Evolutionary conservation across 495 filamentous ascomycete genomes (phyloP), one percentile per base, ranked within the genome.

Genomic region (Lophiostoma macrostomum): DNA sequence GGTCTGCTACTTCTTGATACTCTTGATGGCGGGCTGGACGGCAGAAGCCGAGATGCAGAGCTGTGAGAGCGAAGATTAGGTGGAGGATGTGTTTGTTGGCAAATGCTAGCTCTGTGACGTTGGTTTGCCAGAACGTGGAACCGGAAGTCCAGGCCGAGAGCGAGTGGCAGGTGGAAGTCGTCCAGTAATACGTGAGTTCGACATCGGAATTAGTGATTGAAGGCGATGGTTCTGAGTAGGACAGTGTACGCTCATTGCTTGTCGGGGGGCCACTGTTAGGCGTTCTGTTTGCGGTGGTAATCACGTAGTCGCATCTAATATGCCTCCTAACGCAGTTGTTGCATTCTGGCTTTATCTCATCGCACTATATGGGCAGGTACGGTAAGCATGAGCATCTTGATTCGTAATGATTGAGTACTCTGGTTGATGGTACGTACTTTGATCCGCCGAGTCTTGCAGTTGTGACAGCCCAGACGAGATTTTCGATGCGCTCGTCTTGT

Each of bases 151-250:
- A 39, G 1, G 35, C 35, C 2, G 47, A 50, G 16, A 50, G 34
- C 3, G 47, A 31, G 3, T 38, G 47, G 14, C 32, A 50, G 11
- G 47, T 50, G 5, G 47, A 50, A 5, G 47, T 50, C 4, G 14
- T 50, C 47, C 47, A 50, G 14, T 50, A 19, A 19, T 39, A 50
- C 14, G 35, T 50, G 8, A 50, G 35, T 14, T 50, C 47, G 23
- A 39, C 25, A 16, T 50, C 47, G 1, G 20, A 12, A 12, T 39
- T 19, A 16, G 38, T 50, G n/a, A n/a, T n/a, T n/a, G n/a, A n/a
- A n/a, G n/a, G n/a, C n/a, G n/a, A n/a, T n/a, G n/a, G n/a, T n/a
- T n/a, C n/a, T n/a, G n/a, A n/a, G n/a, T n/a, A 50, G 35, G 20
- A 3, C 16, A 14, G 12, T 25, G 14, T 8, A 11, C 10, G 29